These are phyloP conservation scores for Cerioporus squamosus DNA, from an alignment of 1,284 basidiomycete species.

Conservation along the genomic window DNA sequence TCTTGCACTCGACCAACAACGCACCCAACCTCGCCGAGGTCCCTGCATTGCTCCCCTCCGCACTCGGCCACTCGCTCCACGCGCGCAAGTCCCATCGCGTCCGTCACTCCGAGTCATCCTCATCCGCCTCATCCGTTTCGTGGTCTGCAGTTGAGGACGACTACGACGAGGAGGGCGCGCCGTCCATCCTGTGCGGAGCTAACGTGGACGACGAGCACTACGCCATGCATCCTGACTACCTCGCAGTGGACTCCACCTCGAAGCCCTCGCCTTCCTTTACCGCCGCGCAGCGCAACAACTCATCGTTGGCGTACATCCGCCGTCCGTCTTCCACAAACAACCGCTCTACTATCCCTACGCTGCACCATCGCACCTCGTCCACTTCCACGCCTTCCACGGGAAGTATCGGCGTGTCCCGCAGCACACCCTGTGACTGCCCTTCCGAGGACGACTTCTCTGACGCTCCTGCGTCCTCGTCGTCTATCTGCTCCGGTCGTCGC, in stretches of 20 bases:
- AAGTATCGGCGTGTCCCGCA: conserved; percentile 48
- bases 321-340: conserved; percentile 74
- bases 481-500: conserved; percentile 22
- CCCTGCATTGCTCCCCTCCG: conserved; percentile 60
- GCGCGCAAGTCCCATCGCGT: conserved; percentile 37
- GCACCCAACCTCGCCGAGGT: conserved; percentile 46
- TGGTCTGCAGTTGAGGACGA: conserved; percentile 64
- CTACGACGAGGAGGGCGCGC: conserved; percentile 51
- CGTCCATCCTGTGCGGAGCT: conserved; percentile 39
- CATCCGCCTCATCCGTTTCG: conserved; percentile 61
- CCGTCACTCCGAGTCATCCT: conserved; percentile 56
- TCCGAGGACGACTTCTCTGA: conserved; percentile 53
- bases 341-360: conserved; percentile 59
- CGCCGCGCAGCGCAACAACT: conserved; percentile 22
- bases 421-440: conserved; percentile 43
- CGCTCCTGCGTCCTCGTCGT: conserved; percentile 36
- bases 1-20: conserved; percentile 51
- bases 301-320: conserved; percentile 62
- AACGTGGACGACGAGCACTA: conserved; percentile 43
- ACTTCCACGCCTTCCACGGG: conserved; percentile 36
- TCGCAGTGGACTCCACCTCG: conserved; percentile 33
- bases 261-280: conserved; percentile 44
- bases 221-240: conserved; percentile 35
- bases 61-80: conserved; percentile 44
- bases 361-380: conserved; percentile 58